Evolutionary conservation across 1,284 basidiomycete species (phyloP).

Genomic region (Tetrapyrgos nigripes): DNA sequence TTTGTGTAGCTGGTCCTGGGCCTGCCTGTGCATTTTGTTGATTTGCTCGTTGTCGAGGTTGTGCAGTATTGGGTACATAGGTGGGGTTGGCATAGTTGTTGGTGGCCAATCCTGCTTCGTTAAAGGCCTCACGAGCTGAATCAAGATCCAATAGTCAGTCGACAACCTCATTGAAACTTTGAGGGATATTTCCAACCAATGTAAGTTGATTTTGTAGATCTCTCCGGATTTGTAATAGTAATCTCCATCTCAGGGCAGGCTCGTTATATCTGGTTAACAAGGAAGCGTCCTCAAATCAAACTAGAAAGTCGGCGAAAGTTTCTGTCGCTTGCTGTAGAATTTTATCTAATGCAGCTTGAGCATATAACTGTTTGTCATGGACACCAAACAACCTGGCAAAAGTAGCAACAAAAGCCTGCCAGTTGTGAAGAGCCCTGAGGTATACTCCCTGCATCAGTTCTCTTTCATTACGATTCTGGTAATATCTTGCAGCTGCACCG

Average conservation of each 20-base stretch:
- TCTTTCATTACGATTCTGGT: neutral
- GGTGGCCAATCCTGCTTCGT: neutral
- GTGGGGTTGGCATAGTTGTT: neutral
- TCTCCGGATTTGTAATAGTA: neutral
- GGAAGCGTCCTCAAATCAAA: slow-evolving; percentile 1
- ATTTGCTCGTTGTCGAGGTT: neutral
- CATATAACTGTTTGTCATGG: neutral
- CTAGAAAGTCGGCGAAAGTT: neutral
- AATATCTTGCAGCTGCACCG: neutral
- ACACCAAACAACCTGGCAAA: neutral
- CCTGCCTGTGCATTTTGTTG: too few relatives aligned
- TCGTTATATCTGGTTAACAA: neutral
- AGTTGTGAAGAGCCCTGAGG: neutral
- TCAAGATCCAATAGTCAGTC: slow-evolving; percentile 5
- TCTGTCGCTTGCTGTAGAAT: neutral
- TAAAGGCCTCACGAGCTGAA: neutral
- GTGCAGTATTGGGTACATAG: neutral
- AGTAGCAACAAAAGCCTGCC: neutral
- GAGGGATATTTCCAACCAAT: neutral
- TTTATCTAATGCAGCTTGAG: neutral
- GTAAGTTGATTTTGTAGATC: neutral
- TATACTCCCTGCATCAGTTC: neutral
- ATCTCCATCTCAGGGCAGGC: neutral
- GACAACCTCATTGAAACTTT: neutral
- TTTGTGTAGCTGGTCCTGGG: too few relatives aligned